Percentiles rank a stretch among this genome's conserved stretches.
Evolutionary conservation across 2,329 filamentous ascomycete species (phyloP).

Genomic region (Pseudophaeomoniella oleicola): DNA sequence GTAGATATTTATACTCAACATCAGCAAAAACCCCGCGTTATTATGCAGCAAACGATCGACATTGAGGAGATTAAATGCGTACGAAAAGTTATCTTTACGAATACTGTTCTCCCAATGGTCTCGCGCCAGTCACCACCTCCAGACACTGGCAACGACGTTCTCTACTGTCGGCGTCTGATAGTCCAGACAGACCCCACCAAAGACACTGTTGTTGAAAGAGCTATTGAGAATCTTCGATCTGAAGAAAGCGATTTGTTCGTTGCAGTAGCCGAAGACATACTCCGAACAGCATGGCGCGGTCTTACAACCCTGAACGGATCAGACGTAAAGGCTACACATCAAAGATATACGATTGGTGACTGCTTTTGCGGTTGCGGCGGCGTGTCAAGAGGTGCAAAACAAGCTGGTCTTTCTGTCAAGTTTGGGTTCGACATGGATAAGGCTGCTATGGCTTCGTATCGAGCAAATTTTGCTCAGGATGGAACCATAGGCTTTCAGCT

Average conservation of each 20-base stretch:
- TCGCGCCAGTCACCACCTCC: too few relatives aligned
- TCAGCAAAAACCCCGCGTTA: background rate
- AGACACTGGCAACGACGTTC: slow-evolving; percentile 16
- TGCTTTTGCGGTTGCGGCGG: slow-evolving; percentile 62
- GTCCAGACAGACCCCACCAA: slow-evolving; percentile 6
- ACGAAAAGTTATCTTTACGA: slow-evolving; percentile 39
- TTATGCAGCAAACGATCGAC: slow-evolving; percentile 24
- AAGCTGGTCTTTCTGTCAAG: slow-evolving; percentile 42
- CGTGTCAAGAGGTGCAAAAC: slow-evolving; percentile 46
- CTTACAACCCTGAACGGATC: slow-evolving; percentile 17
- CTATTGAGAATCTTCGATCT: slow-evolving; percentile 7
- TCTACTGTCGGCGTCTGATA: slow-evolving; percentile 23
- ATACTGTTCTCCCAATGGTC: slow-evolving; percentile 17
- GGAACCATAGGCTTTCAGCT: slow-evolving; percentile 17
- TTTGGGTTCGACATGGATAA: slow-evolving; percentile 51
- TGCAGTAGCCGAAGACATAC: slow-evolving; percentile 3
- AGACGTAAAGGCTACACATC: slow-evolving; percentile 5
- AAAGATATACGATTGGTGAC: slow-evolving; percentile 53
- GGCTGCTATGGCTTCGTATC: slow-evolving; percentile 43
- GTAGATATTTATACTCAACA: background rate
- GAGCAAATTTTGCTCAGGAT: slow-evolving; percentile 37
- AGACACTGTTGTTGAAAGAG: slow-evolving; percentile 12
- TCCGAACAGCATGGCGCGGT: slow-evolving; percentile 21
- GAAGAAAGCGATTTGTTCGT: slow-evolving; percentile 16
- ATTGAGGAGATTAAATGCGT: slow-evolving; percentile 23